Conservation (phyloP, 768 basidiomycete species). For the Termitomyces sp. region DNA sequence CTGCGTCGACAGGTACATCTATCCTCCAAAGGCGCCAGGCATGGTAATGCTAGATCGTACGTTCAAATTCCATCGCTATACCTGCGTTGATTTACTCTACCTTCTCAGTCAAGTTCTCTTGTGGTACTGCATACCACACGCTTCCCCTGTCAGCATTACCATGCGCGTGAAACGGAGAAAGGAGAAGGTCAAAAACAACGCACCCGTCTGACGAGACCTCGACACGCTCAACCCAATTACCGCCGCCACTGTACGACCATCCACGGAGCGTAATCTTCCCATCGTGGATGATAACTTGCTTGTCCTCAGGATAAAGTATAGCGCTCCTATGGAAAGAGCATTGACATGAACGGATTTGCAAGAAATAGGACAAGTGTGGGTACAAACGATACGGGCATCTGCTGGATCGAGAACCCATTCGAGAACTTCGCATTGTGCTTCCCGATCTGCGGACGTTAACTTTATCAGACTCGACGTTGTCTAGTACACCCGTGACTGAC, state of each 20-base stretch:
- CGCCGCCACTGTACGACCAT: slow-evolving; percentile 41
- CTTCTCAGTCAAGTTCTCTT: slow-evolving; percentile 44
- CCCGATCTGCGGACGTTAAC: slow-evolving; percentile 28
- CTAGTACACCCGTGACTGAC: slow-evolving; percentile 20
- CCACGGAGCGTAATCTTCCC: slow-evolving; percentile 38
- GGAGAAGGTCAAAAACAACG: slow-evolving; percentile 4
- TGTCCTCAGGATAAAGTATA: slow-evolving; percentile 38
- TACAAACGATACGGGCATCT: slow-evolving; percentile 54
- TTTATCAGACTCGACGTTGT: neutral
- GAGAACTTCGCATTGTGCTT: slow-evolving; percentile 49
- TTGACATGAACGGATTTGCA: neutral
- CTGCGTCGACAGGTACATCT: slow-evolving; percentile 44
- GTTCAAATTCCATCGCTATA: neutral
- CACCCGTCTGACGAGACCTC: slow-evolving; percentile 47
- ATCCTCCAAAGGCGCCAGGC: slow-evolving; percentile 52
- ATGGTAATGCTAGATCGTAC: slow-evolving; percentile 36
- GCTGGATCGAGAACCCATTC: slow-evolving; percentile 51
- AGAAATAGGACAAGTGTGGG: neutral
- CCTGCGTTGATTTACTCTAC: slow-evolving; percentile 12
- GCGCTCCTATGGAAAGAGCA: slow-evolving; percentile 32
- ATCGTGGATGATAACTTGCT: slow-evolving; percentile 41
- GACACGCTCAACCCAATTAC: slow-evolving; percentile 53
- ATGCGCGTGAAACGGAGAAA: neutral
- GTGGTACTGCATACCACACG: slow-evolving; percentile 43
- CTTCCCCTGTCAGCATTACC: slow-evolving; percentile 28